Conservation (phyloP, 345 rosid species). For the Populus deltoides region DNA sequence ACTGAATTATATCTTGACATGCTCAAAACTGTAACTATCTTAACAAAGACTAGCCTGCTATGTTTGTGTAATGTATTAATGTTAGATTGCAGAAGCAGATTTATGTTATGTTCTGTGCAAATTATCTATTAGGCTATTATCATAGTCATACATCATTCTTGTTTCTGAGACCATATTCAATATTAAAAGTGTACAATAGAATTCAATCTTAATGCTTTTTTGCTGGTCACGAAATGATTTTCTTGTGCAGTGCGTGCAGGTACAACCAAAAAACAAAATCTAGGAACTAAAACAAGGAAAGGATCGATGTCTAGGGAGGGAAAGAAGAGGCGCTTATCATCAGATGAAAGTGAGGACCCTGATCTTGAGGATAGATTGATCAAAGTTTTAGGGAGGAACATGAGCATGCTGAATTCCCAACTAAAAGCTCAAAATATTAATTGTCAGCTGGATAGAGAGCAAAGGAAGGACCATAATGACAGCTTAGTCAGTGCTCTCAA, state of each 20-base stretch:
- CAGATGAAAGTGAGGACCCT: slow-evolving; percentile 10
- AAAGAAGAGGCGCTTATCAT: slow-evolving; percentile 21
- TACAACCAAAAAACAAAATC: slow-evolving; percentile 1
- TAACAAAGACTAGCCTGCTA: background rate
- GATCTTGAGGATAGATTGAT: slow-evolving; percentile 14
- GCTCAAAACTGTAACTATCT: background rate
- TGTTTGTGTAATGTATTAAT: background rate
- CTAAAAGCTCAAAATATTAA: slow-evolving; percentile 27
- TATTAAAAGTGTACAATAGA: background rate
- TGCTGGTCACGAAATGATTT: background rate
- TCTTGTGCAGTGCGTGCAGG: slow-evolving; percentile 14
- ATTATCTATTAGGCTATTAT: background rate
- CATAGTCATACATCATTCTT: background rate
- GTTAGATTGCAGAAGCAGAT: background rate
- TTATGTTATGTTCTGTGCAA: background rate
- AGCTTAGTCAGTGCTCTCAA: slow-evolving; percentile 20
- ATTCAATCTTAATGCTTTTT: background rate
- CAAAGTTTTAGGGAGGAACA: slow-evolving; percentile 21
- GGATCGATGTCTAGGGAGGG: slow-evolving; percentile 18
- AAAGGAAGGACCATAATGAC: slow-evolving; percentile 20
- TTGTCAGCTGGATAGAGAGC: slow-evolving; percentile 21
- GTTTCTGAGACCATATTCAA: background rate
- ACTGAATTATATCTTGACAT: background rate
- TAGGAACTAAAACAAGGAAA: slow-evolving; percentile 6
- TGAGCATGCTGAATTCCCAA: slow-evolving; percentile 15